phyloP scores from a whole-genome alignment of 257 asterid species.

The Gentiana macrophylla region DNA sequence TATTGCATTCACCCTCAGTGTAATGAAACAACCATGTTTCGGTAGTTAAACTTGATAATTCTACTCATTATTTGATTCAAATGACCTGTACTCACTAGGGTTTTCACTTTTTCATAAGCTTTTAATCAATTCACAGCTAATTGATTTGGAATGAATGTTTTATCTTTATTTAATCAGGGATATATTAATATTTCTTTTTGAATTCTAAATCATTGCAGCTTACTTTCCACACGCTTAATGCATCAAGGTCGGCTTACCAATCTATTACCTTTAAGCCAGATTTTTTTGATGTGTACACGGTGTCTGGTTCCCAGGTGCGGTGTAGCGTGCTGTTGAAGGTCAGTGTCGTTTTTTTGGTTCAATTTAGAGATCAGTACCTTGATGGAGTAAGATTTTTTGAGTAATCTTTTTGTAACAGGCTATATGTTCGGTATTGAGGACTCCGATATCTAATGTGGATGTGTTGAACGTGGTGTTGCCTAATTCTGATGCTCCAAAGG shows the following conservation, averaged over 20 bases:
- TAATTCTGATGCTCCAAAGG: conserved; percentile 72
- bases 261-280: conserved; percentile 68
- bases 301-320: conserved; percentile 47
- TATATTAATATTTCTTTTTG: not conserved
- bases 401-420: conserved; percentile 36
- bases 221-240: conserved; percentile 59
- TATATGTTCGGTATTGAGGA: conserved; percentile 77
- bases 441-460: conserved; percentile 74
- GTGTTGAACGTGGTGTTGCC: conserved; percentile 46
- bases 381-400: not conserved
- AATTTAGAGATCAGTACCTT: conserved; percentile 4
- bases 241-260: conserved; percentile 88
- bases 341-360: not conserved
- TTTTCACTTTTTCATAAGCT: not conserved
- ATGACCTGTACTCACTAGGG: not conserved
- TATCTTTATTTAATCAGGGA: too few relatives aligned
- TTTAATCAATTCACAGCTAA: too few relatives aligned
- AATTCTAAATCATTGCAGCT: conserved; percentile 39
- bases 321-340: conserved; percentile 90
- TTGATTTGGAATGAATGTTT: too few relatives aligned
- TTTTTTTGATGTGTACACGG: conserved; percentile 59
- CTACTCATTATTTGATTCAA: too few relatives aligned
- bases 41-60: too few relatives aligned
- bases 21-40: too few relatives aligned
- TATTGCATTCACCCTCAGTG: too few relatives aligned